Evolutionary conservation across 2,329 filamentous ascomycete genomes (phyloP), one percentile per base, ranked within the genome.

Genomic region (Gnomoniopsis smithogilvyi): DNA sequence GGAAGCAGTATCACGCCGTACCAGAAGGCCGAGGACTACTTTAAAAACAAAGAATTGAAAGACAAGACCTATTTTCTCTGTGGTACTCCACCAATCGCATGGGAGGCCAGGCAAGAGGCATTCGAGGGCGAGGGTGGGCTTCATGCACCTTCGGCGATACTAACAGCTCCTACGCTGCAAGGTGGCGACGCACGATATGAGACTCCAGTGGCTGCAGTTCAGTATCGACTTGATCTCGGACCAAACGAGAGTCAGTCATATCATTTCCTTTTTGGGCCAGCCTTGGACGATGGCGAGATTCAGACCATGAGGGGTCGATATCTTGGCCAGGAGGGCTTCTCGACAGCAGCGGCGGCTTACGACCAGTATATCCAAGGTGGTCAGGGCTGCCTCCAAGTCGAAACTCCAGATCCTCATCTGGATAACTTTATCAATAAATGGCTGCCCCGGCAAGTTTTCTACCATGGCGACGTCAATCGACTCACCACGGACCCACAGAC

Each of bases 351-450:
- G 1, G 64, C 70, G 12, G 78, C 80, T 19, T 84, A 84, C 63
- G 74, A 78, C 8, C 67, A 65, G 3, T 85, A 84, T 67, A 80
- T 83, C 53, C 70, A 73, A n/a, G 65, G 72, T 52, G 81, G 81
- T 8, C 69, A 70, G 19, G 82, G 82, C 2, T 82, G 79, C 61
- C 69, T 85, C 34, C 71, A 72, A 33, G 78, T 84, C n/a, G 73
- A 79, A 59, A 83, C 81, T 0, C 81, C 81, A 1, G 81, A 85
- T 66, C 75, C 77, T 59, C 76, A 76, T 17, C 73, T 85, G 15
- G 78, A 85, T 68, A 82, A 84, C 65, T 80, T 84, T 61, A 77
- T 85, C 67, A 85, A 85, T 70, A 76, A 83, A 68, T 85, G 82
- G 82, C 72, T 84, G 12, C 78, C 81, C 15, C 80, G 81, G 8